Conservation (phyloP, 805 yeast genomes). For the Groenewaldozyma salmanticensis region DNA sequence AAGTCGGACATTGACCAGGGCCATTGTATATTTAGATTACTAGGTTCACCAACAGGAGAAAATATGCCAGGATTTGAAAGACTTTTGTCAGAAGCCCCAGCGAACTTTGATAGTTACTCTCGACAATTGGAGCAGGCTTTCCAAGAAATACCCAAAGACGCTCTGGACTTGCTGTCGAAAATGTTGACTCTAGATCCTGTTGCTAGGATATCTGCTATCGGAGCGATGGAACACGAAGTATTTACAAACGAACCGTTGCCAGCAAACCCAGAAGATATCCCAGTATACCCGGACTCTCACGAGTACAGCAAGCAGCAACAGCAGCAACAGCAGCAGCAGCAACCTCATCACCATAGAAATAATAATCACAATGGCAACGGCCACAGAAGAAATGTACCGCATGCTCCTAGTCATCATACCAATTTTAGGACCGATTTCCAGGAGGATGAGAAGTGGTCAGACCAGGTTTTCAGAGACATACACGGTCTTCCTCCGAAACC, state of each 20-base stretch:
- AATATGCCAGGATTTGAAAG: constrained; percentile 52
- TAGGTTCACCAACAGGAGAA: constrained; percentile 66
- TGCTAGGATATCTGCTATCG: constrained; percentile 66
- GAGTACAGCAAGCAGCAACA: constrained; percentile 50
- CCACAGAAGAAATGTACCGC: too few relatives aligned
- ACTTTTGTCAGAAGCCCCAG: constrained; percentile 37
- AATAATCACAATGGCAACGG: background rate
- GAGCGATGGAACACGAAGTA: constrained; percentile 63
- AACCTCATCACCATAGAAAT: background rate
- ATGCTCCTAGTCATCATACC: background rate
- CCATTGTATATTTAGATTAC: constrained; percentile 61
- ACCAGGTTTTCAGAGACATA: background rate
- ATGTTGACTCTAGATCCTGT: constrained; percentile 63
- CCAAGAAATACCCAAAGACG: constrained; percentile 19
- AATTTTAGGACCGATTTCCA: background rate
- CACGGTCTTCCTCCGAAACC: background rate
- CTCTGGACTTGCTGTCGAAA: constrained; percentile 39
- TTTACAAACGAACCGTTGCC: constrained; percentile 64
- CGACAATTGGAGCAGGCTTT: constrained; percentile 35
- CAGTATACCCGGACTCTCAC: constrained; percentile 76
- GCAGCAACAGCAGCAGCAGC: constrained; percentile 6
- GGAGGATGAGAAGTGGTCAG: background rate
- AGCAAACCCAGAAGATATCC: constrained; percentile 42
- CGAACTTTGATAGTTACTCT: constrained; percentile 18
- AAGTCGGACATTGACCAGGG: constrained; percentile 82